phyloP scores from a whole-genome alignment of 805 yeast species.

The Trichomonascus vanleenenianus region DNA sequence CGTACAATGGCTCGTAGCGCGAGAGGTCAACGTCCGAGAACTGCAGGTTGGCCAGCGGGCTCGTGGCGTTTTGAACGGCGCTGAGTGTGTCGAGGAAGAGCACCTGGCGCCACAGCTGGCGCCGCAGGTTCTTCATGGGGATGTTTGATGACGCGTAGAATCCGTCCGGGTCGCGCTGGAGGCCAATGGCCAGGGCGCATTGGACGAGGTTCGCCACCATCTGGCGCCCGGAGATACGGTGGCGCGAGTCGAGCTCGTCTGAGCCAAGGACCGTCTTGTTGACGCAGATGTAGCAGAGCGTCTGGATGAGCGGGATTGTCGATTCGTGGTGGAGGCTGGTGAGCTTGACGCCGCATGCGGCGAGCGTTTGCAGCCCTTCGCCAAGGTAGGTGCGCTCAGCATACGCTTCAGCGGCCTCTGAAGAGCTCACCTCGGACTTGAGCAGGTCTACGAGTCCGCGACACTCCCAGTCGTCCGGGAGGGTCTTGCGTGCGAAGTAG shows the following conservation, averaged over 20 bases:
- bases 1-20: background rate
- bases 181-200: slow-evolving; percentile 21
- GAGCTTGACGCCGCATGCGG: slow-evolving; percentile 6
- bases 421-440: too few species aligned
- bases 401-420: too few species aligned
- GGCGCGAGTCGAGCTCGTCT: slow-evolving; percentile 2
- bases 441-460: background rate
- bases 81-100: slow-evolving; percentile 19
- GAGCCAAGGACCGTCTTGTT: too few species aligned
- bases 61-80: slow-evolving; percentile 16
- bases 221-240: background rate
- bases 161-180: slow-evolving; percentile 24
- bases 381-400: slow-evolving; percentile 10
- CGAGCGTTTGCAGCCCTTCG: slow-evolving; percentile 6
- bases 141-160: background rate
- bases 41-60: slow-evolving; percentile 12
- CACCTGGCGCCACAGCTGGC: slow-evolving; percentile 21
- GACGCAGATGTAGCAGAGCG: too few species aligned
- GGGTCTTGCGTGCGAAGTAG: slow-evolving; percentile 9
- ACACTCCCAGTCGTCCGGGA: slow-evolving; percentile 7
- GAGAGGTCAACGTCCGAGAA: slow-evolving; percentile 8
- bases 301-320: slow-evolving; percentile 15
- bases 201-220: slow-evolving; percentile 12
- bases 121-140: slow-evolving; percentile 13
- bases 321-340: background rate